Conservation (phyloP, 306 rosid genomes). For the Malus domestica region ASM211411v1 NC_041796.1:1937501-1938000, state of each 20-base stretch:
- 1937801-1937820: background rate
- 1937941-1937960: slow-evolving; percentile 40
- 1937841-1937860: background rate
- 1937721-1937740: background rate
- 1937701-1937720: background rate
- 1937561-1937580: slow-evolving; percentile 92
- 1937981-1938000: slow-evolving; percentile 80
- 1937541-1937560: slow-evolving; percentile 87
- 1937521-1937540: slow-evolving; percentile 50
- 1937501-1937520: background rate
- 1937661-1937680: background rate
- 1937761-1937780: background rate
- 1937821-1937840: background rate
- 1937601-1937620: slow-evolving; percentile 46
- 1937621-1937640: slow-evolving; percentile 74
- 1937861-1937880: background rate
- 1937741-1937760: background rate
- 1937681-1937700: background rate
- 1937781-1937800: background rate
- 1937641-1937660: slow-evolving; percentile 80
- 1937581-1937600: slow-evolving; percentile 83
- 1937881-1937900: background rate
- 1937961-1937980: slow-evolving; percentile 80
- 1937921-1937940: slow-evolving; percentile 6
- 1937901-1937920: background rate